phyloP scores from a whole-genome alignment of 108 stramenopile species.

The Thalassiosira profunda region DNA sequence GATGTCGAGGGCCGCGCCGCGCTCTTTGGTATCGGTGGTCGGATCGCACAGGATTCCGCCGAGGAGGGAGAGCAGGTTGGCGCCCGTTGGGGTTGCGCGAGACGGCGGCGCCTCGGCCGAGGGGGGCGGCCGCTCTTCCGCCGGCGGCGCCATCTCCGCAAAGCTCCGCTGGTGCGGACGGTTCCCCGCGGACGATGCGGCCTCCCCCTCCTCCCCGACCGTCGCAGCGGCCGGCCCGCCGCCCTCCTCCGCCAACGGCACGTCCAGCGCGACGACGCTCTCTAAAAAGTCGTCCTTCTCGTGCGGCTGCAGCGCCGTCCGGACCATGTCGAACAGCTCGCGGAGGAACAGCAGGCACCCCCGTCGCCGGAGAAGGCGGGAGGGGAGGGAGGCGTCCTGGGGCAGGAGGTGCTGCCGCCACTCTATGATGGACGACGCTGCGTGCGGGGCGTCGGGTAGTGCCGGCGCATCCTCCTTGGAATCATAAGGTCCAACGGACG shows the following conservation, averaged over 20 bases:
- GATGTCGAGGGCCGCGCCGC: conserved; percentile 81
- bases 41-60: conserved; percentile 81
- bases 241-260: conserved; percentile 23
- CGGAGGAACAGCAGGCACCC: conserved; percentile 82
- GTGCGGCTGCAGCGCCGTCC: conserved; percentile 76
- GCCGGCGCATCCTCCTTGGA: conserved; percentile 11
- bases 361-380: conserved; percentile 64
- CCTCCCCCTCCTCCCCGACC: no score
- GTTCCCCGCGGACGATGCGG: no score
- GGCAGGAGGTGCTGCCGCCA: conserved; percentile 89
- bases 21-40: conserved; percentile 68
- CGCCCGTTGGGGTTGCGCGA: conserved; percentile 1
- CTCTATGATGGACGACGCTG: conserved; percentile 24
- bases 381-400: conserved; percentile 77
- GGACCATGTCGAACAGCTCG: conserved; percentile 90
- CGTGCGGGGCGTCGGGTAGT: not conserved
- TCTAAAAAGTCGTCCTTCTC: conserved; percentile 90
- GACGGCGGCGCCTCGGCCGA: no score
- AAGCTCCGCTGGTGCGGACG: no score
- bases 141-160: no score
- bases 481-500: no score
- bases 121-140: no score
- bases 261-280: conserved; percentile 60
- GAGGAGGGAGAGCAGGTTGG: conserved; percentile 72
- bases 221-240: no score